Evolutionary conservation across 768 basidiomycete genomes (phyloP), one percentile per base, ranked within the genome.

Genomic region (Gloeophyllum trabeum): DNA sequence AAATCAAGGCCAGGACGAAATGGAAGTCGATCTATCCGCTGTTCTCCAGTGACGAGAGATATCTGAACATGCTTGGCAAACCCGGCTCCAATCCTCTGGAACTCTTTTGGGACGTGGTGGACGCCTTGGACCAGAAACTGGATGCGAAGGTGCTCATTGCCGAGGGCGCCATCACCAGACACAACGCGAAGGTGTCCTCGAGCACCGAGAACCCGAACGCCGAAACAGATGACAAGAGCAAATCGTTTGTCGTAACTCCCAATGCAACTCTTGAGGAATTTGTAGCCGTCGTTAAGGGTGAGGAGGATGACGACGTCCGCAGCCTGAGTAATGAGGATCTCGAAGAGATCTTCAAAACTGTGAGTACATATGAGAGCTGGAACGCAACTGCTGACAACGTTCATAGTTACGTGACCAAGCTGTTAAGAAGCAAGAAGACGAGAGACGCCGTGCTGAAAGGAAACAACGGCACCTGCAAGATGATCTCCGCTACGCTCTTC

Each of bases 81-180:
- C 87, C 88, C 5, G 96, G 96, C 12, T 94, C 91, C 2, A 92
- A 87, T 50, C 93, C 94, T 1, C 71, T 99, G 23, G 96, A 99
- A 53, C 73, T 98, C 3, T 98, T 96, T 63, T 96, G 92, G 90
- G 94, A 98, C 60, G 57, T 73, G 6, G 82, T 96, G 35, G 96
- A 99, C 59, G 70, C 67, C 32, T 70, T 96, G 2, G 92, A 91
- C 54, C 87, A 92, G 55, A 73, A 79, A 48, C 72, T 94, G 14
- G 90, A 92, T 46, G 71, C 71, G 16, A 87, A 87, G 54, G 79
- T 87, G 14, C 69, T 69, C n/a, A 53, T 75, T 23, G 76, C 84
- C 3, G 79, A 82, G 45, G 70, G 66, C 23, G 79, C 70, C 3
- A 67, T 87, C 48, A 19, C 36, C 7, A 70, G 66, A 48, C 65